Evolutionary conservation across 202 grass and related monocot species (phyloP), one percentile per base, ranked within the genome.

Genomic region (Panicum virgatum): DNA sequence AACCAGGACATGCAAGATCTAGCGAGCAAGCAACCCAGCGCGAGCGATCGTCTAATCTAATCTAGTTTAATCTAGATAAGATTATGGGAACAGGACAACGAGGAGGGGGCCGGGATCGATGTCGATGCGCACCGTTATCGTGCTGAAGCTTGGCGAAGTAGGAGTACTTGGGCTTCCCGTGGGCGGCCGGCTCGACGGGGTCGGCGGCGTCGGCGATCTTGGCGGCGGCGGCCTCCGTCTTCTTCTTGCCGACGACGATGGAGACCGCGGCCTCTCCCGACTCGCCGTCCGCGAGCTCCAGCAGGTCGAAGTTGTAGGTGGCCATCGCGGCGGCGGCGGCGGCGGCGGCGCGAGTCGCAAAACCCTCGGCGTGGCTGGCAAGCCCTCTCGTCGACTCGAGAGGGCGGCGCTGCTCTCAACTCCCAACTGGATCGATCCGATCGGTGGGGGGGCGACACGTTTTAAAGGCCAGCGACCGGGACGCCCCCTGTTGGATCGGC

Each of bases 281-380:
- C 71, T 61, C 72, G 43, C 46, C 79, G 22, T 52, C 78, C 7
- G 78, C 85, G 42, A 26, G 32, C 5, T 52, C 34, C 2, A 87
- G 79, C 3, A 87, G 36, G 34, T 36, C 73, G 73, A 87, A 87
- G 23, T 69, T 45, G 67, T 52, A 30, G 56, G 15, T 70, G n/a
- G 43, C 19, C 72, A 82, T 82, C 3, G 16, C 16, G 16, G 5
- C 16, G 16, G 48, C 46, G 46, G 61, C 71, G 27, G 60, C 63
- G 30, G 72, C 19, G 3, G 42, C 20, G 8, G 42, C 20, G 8
- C 12, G 4, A 14, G 12, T 46, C 32, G 14, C 57, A 53, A 75
- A 73, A 75, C 34, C 32, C 37, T 59, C 52, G 19, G 5, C 50
- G 38, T 30, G 29, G 29, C 29, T 34, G 32, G 32, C 32, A 4